phyloP scores from a whole-genome alignment of 257 asterid genomes.

The Prunella vulgaris region DNA sequence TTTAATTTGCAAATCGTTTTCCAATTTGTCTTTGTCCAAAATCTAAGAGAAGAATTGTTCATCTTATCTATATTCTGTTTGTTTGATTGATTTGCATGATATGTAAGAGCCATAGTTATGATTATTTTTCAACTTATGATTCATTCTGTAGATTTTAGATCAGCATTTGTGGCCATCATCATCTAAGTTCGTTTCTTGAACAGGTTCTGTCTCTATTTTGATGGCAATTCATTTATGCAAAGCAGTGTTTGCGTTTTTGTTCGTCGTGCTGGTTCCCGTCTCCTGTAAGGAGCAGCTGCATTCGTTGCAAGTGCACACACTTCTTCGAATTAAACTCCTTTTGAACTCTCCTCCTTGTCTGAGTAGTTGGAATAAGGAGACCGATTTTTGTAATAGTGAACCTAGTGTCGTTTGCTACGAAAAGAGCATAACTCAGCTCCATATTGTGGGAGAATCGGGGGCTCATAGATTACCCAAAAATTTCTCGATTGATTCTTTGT shows the following conservation, averaged over 20 bases:
- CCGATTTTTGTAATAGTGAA: constrained; percentile 62
- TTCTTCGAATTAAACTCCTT: constrained; percentile 45
- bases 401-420: constrained; percentile 77
- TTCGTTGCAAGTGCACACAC: constrained; percentile 47
- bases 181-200: constrained; percentile 1
- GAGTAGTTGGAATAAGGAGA: constrained; percentile 36
- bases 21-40: background rate
- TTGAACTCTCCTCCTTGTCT: constrained; percentile 47
- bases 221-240: constrained; percentile 33
- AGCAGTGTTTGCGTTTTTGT: constrained; percentile 16
- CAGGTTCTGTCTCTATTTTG: background rate
- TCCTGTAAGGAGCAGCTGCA: constrained; percentile 41
- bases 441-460: constrained; percentile 46
- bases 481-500: constrained; percentile 66
- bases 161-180: background rate
- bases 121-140: background rate
- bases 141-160: background rate
- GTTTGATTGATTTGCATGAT: background rate
- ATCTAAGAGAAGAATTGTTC: background rate
- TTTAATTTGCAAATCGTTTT: constrained; percentile 8
- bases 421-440: constrained; percentile 71
- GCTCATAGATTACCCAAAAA: constrained; percentile 42
- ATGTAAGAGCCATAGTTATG: background rate
- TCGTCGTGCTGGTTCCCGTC: constrained; percentile 32
- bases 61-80: background rate